These are phyloP conservation scores for Epichloe hybrida DNA, from an alignment of 2,329 filamentous ascomycete genomes.

Conservation along the genomic window DNA sequence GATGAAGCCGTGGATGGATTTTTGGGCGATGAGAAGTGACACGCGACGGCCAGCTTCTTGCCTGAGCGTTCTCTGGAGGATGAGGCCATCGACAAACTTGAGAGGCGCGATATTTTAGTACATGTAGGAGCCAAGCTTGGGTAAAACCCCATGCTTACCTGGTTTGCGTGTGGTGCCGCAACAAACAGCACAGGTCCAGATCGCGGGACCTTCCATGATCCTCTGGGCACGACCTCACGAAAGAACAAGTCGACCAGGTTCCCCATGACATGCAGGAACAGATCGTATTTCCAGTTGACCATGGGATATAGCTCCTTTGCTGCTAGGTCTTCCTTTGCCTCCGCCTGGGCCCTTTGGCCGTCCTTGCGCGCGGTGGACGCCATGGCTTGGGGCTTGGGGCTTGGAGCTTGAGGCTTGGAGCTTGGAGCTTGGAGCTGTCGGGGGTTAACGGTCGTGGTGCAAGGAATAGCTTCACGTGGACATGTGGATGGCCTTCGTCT, in stretches of 20 bases:
- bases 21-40: constrained; percentile 86
- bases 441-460: neutral
- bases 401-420: neutral
- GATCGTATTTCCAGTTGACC: constrained; percentile 64
- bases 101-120: neutral
- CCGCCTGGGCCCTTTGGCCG: constrained; percentile 42
- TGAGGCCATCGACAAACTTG: constrained; percentile 93
- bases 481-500: neutral
- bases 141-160: constrained; percentile 37
- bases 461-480: neutral
- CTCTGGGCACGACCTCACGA: constrained; percentile 87
- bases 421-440: neutral
- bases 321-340: constrained; percentile 22
- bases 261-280: constrained; percentile 63
- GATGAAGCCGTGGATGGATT: constrained; percentile 89
- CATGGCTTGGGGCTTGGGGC: neutral
- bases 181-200: constrained; percentile 87
- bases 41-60: constrained; percentile 79
- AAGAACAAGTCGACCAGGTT: constrained; percentile 94
- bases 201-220: constrained; percentile 87
- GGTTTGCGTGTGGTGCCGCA: constrained; percentile 91
- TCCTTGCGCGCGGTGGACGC: constrained; percentile 8
- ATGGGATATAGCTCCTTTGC: constrained; percentile 51
- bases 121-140: neutral
- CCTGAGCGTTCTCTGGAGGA: constrained; percentile 81